Evolutionary conservation across 1,139 yeast genomes (phyloP).

Genomic region (Hemisphaericaspora subhashii): DNA sequence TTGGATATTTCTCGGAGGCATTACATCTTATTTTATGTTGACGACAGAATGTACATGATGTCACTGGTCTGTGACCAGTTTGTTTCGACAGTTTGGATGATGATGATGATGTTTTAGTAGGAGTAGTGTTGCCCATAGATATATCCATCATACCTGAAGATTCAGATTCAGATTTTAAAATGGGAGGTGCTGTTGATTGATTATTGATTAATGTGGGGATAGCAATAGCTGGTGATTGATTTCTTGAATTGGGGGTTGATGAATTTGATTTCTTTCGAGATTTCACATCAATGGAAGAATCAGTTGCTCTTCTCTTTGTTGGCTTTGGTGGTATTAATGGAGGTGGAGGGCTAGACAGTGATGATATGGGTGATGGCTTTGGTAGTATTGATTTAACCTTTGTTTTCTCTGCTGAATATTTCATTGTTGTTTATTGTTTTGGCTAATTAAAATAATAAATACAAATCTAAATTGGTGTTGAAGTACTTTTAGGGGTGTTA

Average conservation of each 20-base stretch:
- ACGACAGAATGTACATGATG: constrained; percentile 91
- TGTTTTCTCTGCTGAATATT: constrained; percentile 34
- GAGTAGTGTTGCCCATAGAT: too few species aligned
- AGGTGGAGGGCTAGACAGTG: constrained; percentile 12
- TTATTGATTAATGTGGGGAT: too few species aligned
- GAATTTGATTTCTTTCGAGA: not conserved
- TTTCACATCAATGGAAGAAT: not conserved
- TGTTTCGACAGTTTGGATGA: constrained; percentile 20
- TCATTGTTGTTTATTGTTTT: constrained; percentile 8
- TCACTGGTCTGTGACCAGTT: constrained; percentile 74
- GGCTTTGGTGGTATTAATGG: constrained; percentile 8
- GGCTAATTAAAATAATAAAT: too few species aligned
- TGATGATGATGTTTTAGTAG: not conserved
- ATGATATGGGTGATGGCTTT: constrained; percentile 20
- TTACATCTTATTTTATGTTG: constrained; percentile 94
- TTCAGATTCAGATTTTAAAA: too few species aligned
- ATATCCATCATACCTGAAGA: too few species aligned
- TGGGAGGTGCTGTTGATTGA: too few species aligned
- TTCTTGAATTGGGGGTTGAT: constrained; percentile 4
- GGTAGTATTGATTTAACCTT: constrained; percentile 33
- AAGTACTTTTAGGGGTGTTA: too few species aligned
- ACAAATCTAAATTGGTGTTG: too few species aligned
- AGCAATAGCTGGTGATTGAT: constrained; percentile 1
- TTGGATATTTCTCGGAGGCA: constrained; percentile 81
- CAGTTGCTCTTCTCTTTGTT: constrained; percentile 1